phyloP scores from a whole-genome alignment of 2,329 filamentous ascomycete genomes.

The Colletotrichum navitas region DNA sequence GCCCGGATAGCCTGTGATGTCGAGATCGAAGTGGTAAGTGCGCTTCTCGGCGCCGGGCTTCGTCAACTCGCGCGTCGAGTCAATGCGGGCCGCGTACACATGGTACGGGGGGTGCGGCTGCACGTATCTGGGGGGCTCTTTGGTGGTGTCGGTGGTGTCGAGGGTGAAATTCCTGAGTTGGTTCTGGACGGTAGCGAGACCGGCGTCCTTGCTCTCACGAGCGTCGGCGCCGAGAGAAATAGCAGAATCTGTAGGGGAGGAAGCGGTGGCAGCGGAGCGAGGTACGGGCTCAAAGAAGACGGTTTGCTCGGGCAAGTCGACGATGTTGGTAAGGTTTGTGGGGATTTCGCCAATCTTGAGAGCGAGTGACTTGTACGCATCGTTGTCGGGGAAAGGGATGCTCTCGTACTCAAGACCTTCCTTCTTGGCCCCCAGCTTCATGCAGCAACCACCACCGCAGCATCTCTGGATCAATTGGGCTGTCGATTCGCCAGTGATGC shows the following conservation, averaged over 20 bases:
- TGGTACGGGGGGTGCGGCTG: conserved; percentile 95
- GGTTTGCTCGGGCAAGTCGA: conserved; percentile 80
- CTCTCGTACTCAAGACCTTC: conserved; percentile 64
- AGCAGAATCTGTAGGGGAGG: conserved; percentile 64
- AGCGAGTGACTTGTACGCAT: conserved; percentile 83
- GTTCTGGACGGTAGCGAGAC: conserved; percentile 36
- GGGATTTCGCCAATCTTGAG: conserved; percentile 83
- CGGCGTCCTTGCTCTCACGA: conserved; percentile 54
- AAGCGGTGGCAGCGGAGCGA: conserved; percentile 48
- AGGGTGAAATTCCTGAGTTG: conserved; percentile 50
- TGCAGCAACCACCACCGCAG: conserved; percentile 74
- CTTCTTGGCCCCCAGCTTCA: conserved; percentile 60
- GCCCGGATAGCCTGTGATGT: conserved; percentile 92
- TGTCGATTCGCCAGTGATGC: conserved; percentile 74
- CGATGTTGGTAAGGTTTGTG: conserved; percentile 77
- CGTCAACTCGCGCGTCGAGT: conserved; percentile 88
- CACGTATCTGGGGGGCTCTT: conserved; percentile 88
- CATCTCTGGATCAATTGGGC: conserved; percentile 72
- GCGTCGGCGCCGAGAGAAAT: conserved; percentile 58
- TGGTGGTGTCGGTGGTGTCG: conserved; percentile 65
- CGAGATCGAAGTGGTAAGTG: conserved; percentile 97
- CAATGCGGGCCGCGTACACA: conserved; percentile 90
- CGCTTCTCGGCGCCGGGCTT: conserved; percentile 92
- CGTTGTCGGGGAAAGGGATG: conserved; percentile 78
- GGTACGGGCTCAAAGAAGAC: conserved; percentile 75